phyloP scores from a whole-genome alignment of 441 rosid species.

The Gossypium davidsonii region DNA sequence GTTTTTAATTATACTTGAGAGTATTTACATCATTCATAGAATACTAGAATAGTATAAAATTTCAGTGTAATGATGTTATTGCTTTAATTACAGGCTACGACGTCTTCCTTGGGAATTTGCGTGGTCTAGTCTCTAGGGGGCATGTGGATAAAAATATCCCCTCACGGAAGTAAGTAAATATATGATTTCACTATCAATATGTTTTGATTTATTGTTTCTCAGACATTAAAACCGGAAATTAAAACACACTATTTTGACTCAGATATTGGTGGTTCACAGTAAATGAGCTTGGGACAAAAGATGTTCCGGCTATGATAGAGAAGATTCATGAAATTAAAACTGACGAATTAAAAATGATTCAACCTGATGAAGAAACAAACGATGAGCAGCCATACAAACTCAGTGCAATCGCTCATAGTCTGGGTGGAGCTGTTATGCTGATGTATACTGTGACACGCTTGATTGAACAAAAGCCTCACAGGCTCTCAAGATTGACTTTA shows the following conservation, averaged over 20 bases:
- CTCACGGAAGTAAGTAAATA: conserved; percentile 56
- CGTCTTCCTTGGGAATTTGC: conserved; percentile 86
- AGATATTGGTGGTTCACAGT: conserved; percentile 89
- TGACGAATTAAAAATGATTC: conserved; percentile 58
- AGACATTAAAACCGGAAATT: background rate
- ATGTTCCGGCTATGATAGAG: conserved; percentile 88
- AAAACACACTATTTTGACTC: conserved; percentile 11
- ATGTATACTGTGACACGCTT: conserved; percentile 66
- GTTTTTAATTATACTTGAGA: conserved; percentile 28
- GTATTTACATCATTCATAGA: background rate
- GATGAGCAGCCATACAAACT: conserved; percentile 70
- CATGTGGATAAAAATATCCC: conserved; percentile 81
- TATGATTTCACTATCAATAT: background rate
- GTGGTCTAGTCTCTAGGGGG: conserved; percentile 88
- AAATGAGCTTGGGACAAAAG: conserved; percentile 88
- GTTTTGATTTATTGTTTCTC: background rate
- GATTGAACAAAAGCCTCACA: conserved; percentile 70
- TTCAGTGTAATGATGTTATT: conserved; percentile 16
- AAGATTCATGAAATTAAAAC: conserved; percentile 91
- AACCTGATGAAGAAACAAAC: conserved; percentile 55
- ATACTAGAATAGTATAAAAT: background rate
- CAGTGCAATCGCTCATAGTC: conserved; percentile 78
- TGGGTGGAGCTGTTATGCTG: conserved; percentile 90
- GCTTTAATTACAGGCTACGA: conserved; percentile 61
- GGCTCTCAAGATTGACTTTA: conserved; percentile 70